These are phyloP conservation scores for Acanthochlamys bracteata DNA, from an alignment of 106 monocot genomes.

Conservation along the genomic window DNA sequence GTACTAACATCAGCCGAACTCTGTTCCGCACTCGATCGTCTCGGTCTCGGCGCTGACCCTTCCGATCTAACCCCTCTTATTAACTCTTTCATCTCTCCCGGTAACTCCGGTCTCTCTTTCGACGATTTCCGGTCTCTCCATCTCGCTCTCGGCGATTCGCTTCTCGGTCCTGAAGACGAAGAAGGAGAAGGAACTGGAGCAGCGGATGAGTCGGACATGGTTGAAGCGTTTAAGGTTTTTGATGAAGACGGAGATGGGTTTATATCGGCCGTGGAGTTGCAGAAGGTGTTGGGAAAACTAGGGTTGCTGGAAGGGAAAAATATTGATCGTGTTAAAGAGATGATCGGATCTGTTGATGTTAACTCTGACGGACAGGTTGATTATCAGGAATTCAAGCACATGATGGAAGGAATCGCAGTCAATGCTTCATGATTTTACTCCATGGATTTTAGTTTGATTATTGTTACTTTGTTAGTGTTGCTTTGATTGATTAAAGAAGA, in stretches of 20 bases:
- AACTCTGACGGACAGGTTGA: constrained; percentile 23
- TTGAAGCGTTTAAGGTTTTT: constrained; percentile 47
- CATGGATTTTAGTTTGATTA: too few species aligned
- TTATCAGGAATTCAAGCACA: constrained; percentile 22
- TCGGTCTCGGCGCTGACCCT: constrained; percentile 28
- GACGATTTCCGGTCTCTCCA: constrained; percentile 29
- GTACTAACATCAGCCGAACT: constrained; percentile 40
- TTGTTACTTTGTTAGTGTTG: too few species aligned
- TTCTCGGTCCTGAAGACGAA: constrained; percentile 16
- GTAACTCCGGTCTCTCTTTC: constrained; percentile 27
- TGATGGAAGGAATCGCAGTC: constrained; percentile 16
- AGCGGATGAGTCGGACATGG: constrained; percentile 34
- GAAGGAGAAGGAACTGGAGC: constrained; percentile 1
- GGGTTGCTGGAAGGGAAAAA: constrained; percentile 19
- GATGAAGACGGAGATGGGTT: constrained; percentile 49
- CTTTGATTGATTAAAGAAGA: too few species aligned
- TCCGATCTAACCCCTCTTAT: constrained; percentile 20
- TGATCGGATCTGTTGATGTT: constrained; percentile 25
- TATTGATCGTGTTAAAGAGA: constrained; percentile 20
- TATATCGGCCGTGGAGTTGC: constrained; percentile 45
- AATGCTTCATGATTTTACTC: background rate
- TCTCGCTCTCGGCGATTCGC: constrained; percentile 24
- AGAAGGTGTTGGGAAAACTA: constrained; percentile 30
- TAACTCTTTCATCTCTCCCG: constrained; percentile 17
- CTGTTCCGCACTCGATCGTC: constrained; percentile 27